These are phyloP conservation scores for Colletotrichum ledebouriae DNA, from an alignment of 2,329 filamentous ascomycete species.

Conservation along the genomic window DNA sequence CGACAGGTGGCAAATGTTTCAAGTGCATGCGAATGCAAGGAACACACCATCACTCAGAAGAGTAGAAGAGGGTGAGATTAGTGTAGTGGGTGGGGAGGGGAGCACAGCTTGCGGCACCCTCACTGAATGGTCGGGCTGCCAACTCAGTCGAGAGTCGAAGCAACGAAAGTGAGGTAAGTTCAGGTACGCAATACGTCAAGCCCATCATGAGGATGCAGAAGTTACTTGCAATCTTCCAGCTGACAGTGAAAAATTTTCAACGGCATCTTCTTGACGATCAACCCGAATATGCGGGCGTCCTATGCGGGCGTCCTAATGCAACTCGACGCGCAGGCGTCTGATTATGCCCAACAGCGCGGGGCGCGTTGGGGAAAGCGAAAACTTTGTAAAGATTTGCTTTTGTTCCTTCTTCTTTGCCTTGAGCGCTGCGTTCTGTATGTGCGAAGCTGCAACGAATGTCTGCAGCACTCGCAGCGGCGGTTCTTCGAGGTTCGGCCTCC, in stretches of 20 bases:
- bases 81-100: too few species aligned
- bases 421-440: neutral
- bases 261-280: neutral
- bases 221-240: neutral
- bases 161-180: neutral
- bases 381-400: constrained; percentile 13
- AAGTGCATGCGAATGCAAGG: constrained; percentile 4
- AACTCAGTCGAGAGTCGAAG: neutral
- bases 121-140: neutral
- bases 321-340: neutral
- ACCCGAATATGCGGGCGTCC: constrained; percentile 8
- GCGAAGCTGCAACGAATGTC: neutral
- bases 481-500: neutral
- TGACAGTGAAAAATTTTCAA: constrained; percentile 3
- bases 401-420: neutral
- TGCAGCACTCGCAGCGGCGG: neutral
- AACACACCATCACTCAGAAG: neutral
- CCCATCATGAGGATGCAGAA: neutral
- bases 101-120: too few species aligned
- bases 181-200: constrained; percentile 4
- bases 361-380: constrained; percentile 4
- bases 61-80: too few species aligned
- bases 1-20: neutral
- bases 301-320: constrained; percentile 10
- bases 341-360: neutral